Evolutionary conservation across 768 basidiomycete genomes (phyloP), one percentile per base, ranked within the genome.

Genomic region (Gelatoporia subvermispora): DNA sequence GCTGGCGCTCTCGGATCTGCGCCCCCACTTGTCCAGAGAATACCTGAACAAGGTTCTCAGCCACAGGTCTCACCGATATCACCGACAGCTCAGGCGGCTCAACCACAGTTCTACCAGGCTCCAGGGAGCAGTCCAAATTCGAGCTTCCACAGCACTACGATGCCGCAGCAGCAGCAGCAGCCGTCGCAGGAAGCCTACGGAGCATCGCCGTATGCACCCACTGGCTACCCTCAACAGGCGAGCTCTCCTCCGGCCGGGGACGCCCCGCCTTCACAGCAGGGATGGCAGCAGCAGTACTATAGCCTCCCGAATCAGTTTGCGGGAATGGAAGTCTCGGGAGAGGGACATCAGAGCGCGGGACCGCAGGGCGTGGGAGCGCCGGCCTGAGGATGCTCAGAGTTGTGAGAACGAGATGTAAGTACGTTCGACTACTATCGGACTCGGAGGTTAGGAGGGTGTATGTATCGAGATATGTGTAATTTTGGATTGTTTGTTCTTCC

Each of bases 291-390:
- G 21, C 54, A 55, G 41, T 60, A 56, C 46, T 50, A 56, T 13
- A 52, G 51, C 20, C 28, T 64, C 38, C 43, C 50, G n/a, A 59
- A 51, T 37, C 62, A 64, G 54, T 56, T 64, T 25, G 55, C 56
- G 11, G 51, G 47, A 0, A 45, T 64, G 54, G 51, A 53, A 16
- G 56, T 64, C n/a, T 52, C 50, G 28, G 54, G 45, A 1, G 56
- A 46, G n/a, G 53, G 41, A 10, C 41, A 43, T 16, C 57, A 56
- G 42, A 44, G 49, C 23, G 40, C 36, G 18, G 52, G 51, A 15
- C 50, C 50, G 15, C 59, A 55, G 45, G 61, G 59, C 22, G 61
- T 63, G 5, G 59, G 60, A 20, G 56, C 61, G 2, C 53, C 57
- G 24, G 59, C 61, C n/a, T 63, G 28, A 31, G 28, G 28, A 31